Evolutionary conservation across 2,329 filamentous ascomycete genomes (phyloP).

Genomic region (Coniochaeta sp.): DNA sequence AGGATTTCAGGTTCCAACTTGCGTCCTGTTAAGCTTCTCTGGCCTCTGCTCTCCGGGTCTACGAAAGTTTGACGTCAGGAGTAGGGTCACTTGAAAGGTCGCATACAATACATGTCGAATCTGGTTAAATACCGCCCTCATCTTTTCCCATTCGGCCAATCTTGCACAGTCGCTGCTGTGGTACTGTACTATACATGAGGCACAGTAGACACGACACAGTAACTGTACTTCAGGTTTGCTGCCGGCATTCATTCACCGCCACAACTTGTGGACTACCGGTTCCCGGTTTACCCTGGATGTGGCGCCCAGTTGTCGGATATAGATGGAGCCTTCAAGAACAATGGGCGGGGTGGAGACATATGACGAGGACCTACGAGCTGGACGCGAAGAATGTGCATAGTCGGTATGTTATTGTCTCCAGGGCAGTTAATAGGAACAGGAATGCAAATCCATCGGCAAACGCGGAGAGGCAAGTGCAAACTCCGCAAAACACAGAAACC

Average conservation of each 20-base stretch:
- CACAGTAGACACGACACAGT: not conserved
- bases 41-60: not conserved
- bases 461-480: slow-evolving; percentile 7
- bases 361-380: no score
- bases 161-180: not conserved
- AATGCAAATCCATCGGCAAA: slow-evolving; percentile 5
- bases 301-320: no score
- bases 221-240: not conserved
- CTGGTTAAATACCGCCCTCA: not conserved
- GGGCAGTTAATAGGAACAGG: slow-evolving; percentile 7
- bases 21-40: not conserved
- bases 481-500: slow-evolving; percentile 4
- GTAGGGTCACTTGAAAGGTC: not conserved
- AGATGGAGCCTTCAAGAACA: not conserved
- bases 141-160: not conserved
- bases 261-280: no score
- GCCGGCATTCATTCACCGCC: no score
- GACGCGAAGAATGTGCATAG: slow-evolving; percentile 7
- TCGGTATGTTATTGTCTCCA: slow-evolving; percentile 7
- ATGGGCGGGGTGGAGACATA: not conserved
- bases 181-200: not conserved
- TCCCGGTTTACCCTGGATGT: no score
- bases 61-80: not conserved
- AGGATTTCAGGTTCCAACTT: not conserved
- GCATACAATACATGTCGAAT: not conserved